Conservation (phyloP, 2,329 filamentous ascomycete genomes). For the Septoria petroselini region DNA sequence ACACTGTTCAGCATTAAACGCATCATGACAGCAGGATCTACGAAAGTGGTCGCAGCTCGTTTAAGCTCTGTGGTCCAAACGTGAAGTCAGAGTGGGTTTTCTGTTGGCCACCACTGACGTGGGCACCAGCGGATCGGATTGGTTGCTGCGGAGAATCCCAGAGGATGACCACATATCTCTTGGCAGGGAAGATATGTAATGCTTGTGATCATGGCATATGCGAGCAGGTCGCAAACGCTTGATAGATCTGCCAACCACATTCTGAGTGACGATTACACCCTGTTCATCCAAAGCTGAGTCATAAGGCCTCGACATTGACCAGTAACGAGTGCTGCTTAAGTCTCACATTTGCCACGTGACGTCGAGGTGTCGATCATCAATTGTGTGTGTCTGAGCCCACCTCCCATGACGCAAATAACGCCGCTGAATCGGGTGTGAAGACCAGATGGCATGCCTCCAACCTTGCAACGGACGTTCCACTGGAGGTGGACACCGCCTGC, state of each 20-base stretch:
- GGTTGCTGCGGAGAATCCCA: conserved; percentile 3
- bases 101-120: conserved; percentile 8
- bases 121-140: conserved; percentile 1
- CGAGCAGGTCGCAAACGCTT: no score
- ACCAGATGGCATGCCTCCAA: no score
- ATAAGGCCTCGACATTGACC: neutral
- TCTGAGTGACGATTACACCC: neutral
- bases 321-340: neutral
- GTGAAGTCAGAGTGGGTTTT: conserved; percentile 12
- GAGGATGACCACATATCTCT: conserved; percentile 1
- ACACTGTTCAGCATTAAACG: neutral
- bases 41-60: conserved; percentile 2
- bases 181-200: conserved; percentile 2
- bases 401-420: neutral
- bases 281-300: no score
- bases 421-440: no score
- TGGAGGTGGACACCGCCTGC: no score
- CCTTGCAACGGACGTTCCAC: no score
- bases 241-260: neutral
- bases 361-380: neutral
- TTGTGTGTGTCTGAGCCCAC: no score
- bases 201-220: no score
- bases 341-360: conserved; percentile 9
- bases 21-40: neutral
- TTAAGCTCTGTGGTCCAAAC: neutral